phyloP scores from a whole-genome alignment of 2,329 filamentous ascomycete species.

The Fusarium pseudocircinatum region DNA sequence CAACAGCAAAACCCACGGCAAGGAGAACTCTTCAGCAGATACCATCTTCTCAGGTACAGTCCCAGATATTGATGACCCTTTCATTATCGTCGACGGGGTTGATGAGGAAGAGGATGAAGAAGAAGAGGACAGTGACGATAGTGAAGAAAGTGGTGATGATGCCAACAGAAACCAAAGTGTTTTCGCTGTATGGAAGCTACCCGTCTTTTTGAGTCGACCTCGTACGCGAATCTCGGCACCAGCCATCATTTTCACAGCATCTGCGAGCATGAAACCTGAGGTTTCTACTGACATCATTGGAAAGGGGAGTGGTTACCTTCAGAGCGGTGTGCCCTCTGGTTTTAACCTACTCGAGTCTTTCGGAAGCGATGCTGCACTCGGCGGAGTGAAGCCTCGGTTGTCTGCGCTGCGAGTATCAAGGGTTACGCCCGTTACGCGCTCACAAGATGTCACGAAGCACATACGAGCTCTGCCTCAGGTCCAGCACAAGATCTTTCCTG shows the following conservation, averaged over 20 bases:
- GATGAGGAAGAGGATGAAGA: slow-evolving; percentile 29
- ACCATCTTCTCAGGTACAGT: slow-evolving; percentile 67
- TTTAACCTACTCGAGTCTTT: slow-evolving; percentile 83
- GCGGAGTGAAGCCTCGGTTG: slow-evolving; percentile 70
- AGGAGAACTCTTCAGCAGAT: slow-evolving; percentile 62
- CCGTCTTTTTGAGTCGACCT: slow-evolving; percentile 67
- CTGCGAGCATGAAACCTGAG: slow-evolving; percentile 67
- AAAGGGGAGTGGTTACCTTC: slow-evolving; percentile 69
- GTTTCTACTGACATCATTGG: slow-evolving; percentile 40
- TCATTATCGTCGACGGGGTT: slow-evolving; percentile 59
- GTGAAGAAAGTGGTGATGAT: slow-evolving; percentile 37
- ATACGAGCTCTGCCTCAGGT: slow-evolving; percentile 72
- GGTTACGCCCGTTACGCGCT: slow-evolving; percentile 73
- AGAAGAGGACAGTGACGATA: slow-evolving; percentile 48
- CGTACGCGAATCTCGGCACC: slow-evolving; percentile 73
- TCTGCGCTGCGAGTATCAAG: slow-evolving; percentile 79
- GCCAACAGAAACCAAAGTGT: slow-evolving; percentile 49
- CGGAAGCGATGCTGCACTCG: slow-evolving; percentile 69
- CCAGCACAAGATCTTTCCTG: slow-evolving; percentile 71
- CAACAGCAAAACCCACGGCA: slow-evolving; percentile 63
- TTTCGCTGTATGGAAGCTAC: slow-evolving; percentile 68
- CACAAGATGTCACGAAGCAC: slow-evolving; percentile 69
- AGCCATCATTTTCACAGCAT: slow-evolving; percentile 71
- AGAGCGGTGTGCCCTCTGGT: slow-evolving; percentile 73
- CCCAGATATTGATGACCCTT: slow-evolving; percentile 59